phyloP scores from a whole-genome alignment of 1,139 yeast genomes.

The Candida labiduridarum region DNA sequence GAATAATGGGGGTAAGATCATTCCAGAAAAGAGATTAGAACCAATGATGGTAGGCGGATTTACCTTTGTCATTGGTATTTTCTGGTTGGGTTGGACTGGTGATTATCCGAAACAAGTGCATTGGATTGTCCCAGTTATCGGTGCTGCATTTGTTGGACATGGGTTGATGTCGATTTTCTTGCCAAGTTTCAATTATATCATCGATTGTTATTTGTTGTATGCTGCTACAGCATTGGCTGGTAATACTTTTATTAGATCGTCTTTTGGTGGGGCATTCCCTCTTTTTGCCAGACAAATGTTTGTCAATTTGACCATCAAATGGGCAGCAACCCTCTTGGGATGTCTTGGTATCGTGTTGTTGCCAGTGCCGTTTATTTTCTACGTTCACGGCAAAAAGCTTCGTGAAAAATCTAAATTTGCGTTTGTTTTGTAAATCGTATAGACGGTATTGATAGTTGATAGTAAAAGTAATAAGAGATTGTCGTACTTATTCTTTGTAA shows the following conservation, averaged over 20 bases:
- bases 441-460: too few species aligned
- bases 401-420: conserved; percentile 71
- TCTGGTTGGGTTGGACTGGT: conserved; percentile 90
- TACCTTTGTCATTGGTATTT: conserved; percentile 71
- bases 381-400: conserved; percentile 60
- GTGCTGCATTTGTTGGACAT: conserved; percentile 71
- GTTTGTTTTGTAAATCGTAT: conserved; percentile 21
- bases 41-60: conserved; percentile 74
- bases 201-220: conserved; percentile 74
- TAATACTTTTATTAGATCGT: conserved; percentile 73
- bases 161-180: conserved; percentile 78
- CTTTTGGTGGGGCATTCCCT: conserved; percentile 55
- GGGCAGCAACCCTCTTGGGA: conserved; percentile 84
- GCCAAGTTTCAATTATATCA: conserved; percentile 76
- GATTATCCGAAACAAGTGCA: conserved; percentile 65
- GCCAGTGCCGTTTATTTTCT: conserved; percentile 79
- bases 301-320: conserved; percentile 68
- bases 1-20: conserved; percentile 57
- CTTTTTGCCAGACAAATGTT: conserved; percentile 69
- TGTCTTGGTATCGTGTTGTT: conserved; percentile 60
- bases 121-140: conserved; percentile 85
- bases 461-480: too few species aligned
- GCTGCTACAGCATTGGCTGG: conserved; percentile 94
- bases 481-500: too few species aligned
- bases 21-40: conserved; percentile 79